Evolutionary conservation across 441 rosid species (phyloP), one percentile per base, ranked within the genome.

Genomic region (Flueggea neowawraea): DNA sequence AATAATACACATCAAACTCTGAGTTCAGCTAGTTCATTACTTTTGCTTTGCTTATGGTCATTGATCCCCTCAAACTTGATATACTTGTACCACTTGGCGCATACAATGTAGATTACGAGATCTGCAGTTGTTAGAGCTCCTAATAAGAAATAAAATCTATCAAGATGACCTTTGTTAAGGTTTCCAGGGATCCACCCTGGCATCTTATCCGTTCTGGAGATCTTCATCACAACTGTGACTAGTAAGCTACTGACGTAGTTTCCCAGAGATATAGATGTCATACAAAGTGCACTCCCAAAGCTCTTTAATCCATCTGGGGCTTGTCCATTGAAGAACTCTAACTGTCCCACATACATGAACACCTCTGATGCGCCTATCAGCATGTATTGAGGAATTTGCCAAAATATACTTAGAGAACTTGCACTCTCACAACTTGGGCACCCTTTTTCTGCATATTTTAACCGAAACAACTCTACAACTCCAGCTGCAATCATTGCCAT

Each of bases 261-360:
- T n/a, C 99, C 98, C n/a, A 95, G 73, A 0, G 98, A 95, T 67
- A 95, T 95, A 1, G 98, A 95, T 48, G 94, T 85, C 98, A 95
- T 91, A 71, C 99, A 87, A 4, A 95, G 82, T 6, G 99, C 96
- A 12, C 99, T 95, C 12, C 97, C 99, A 0, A 91, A 91, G 77
- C 97, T 95, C 82, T 91, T 95, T 64, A 95, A 69, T n/a, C 97
- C 95, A 4, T 89, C 94, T 0, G 97, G 99, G 7, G 99, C 73
- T 57, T 95, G 99, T 0, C 83, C 88, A 33, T 95, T 91, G 80
- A 95, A 95, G 85, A 95, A 95, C 65, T 95, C 99, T 12, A 95
- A 79, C 73, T 95, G 97, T 12, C 97, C 95, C 0, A 95, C 97
- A 33, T 95, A 95, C 99, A 95, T 95, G 75, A 95, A 95, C 47